Evolutionary conservation across 148 eudicot genomes (phyloP).

Genomic region (Vaccinium vitisidaea): DNA sequence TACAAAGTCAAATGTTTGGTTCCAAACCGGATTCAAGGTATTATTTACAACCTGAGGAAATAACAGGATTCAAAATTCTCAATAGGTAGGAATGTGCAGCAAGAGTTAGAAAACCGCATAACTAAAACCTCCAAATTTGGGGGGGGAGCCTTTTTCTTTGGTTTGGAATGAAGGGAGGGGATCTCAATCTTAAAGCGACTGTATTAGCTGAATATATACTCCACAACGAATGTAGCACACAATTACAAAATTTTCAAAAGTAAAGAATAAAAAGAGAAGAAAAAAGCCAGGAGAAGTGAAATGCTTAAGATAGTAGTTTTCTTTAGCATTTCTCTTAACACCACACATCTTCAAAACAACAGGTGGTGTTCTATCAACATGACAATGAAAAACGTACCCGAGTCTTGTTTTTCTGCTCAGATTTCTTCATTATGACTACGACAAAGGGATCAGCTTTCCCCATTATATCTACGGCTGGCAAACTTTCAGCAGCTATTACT

Average conservation of each 20-base stretch:
- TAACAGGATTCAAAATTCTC: neutral
- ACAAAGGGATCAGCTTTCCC: conserved; percentile 91
- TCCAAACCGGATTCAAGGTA: conserved; percentile 86
- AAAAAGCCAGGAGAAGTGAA: neutral
- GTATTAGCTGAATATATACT: neutral
- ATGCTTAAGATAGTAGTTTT: neutral
- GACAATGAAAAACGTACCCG: conserved; percentile 46
- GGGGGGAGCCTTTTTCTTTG: neutral
- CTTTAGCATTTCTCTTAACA: neutral
- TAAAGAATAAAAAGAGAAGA: neutral
- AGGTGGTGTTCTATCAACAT: neutral
- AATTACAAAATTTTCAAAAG: neutral
- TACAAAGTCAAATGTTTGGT: conserved; percentile 87
- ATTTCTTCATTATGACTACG: conserved; percentile 58
- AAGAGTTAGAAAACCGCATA: neutral
- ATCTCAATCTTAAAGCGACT: neutral
- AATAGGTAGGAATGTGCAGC: neutral
- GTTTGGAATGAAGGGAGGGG: neutral
- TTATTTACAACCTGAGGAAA: conserved; percentile 63
- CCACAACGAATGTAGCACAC: neutral
- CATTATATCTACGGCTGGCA: conserved; percentile 66
- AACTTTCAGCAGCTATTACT: conserved; percentile 63
- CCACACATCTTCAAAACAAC: neutral
- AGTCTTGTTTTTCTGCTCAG: conserved; percentile 68
- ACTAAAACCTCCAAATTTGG: neutral